Evolutionary conservation across 2,329 filamentous ascomycete species (phyloP).

Genomic region (Fusarium sarcochroum): DNA sequence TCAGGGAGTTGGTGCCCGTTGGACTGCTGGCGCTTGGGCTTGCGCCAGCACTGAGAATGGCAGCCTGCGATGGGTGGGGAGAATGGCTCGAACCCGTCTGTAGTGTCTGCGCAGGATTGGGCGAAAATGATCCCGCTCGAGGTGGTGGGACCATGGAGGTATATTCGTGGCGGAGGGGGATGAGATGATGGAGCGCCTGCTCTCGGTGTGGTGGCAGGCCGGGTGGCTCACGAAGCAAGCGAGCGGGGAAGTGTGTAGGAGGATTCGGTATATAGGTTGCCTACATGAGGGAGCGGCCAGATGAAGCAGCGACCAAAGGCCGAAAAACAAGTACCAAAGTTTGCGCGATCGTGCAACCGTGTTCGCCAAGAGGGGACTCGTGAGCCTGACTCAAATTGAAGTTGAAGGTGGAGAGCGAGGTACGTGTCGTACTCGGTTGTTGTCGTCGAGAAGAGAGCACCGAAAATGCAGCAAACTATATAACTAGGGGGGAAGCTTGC

Average conservation of each 20-base stretch:
- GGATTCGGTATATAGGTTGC: slow-evolving; percentile 46
- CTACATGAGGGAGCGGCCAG: slow-evolving; percentile 54
- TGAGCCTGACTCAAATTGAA: slow-evolving; percentile 42
- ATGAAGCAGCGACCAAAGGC: slow-evolving; percentile 28
- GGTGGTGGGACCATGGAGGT: slow-evolving; percentile 71
- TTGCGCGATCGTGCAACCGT: slow-evolving; percentile 42
- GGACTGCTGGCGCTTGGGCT: slow-evolving; percentile 74
- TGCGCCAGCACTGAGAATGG: slow-evolving; percentile 71
- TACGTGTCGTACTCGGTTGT: slow-evolving; percentile 47
- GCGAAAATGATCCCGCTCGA: slow-evolving; percentile 75
- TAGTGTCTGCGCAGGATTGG: slow-evolving; percentile 70
- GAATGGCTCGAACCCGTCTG: slow-evolving; percentile 70
- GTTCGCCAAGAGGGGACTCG: slow-evolving; percentile 37
- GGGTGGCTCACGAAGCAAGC: slow-evolving; percentile 51
- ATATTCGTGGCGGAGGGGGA: slow-evolving; percentile 53
- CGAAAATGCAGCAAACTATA: slow-evolving; percentile 46
- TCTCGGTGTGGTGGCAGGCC: slow-evolving; percentile 54
- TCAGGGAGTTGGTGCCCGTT: slow-evolving; percentile 76
- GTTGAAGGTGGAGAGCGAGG: slow-evolving; percentile 42
- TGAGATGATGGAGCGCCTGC: slow-evolving; percentile 54
- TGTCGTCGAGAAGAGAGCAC: slow-evolving; percentile 38
- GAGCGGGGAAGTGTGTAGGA: slow-evolving; percentile 48
- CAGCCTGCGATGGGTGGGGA: slow-evolving; percentile 69
- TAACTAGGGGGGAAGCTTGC: slow-evolving; percentile 43
- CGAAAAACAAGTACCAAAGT: slow-evolving; percentile 34